Percentiles rank a stretch among this genome's conserved stretches.
Evolutionary conservation across 345 rosid species (phyloP).

Genomic region (Citrus australasica): DNA sequence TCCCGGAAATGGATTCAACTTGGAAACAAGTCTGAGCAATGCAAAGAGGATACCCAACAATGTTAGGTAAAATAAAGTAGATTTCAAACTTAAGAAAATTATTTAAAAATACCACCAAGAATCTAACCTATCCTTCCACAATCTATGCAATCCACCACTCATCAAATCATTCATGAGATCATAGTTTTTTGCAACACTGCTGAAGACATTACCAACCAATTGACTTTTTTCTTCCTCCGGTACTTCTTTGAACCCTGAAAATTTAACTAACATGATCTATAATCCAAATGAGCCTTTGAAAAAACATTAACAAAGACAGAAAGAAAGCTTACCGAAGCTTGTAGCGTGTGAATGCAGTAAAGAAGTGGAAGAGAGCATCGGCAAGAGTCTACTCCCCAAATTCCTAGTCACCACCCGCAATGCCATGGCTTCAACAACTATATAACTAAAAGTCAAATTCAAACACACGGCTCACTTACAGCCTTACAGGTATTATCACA

Average conservation of each 20-base stretch:
- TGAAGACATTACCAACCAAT: conserved; percentile 85
- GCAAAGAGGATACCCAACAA: conserved; percentile 4
- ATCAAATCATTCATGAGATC: conserved; percentile 97
- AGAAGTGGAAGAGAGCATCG: conserved; percentile 28
- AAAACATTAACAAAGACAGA: neutral
- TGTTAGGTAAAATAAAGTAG: neutral
- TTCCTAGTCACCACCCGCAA: conserved; percentile 30
- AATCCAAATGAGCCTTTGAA: neutral
- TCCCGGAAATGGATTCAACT: conserved; percentile 85
- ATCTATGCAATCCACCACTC: conserved; percentile 90
- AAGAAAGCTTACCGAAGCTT: conserved; percentile 66
- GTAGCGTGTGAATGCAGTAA: conserved; percentile 89
- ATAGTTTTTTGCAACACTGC: conserved; percentile 82
- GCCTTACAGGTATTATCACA: neutral
- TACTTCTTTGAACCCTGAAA: conserved; percentile 85
- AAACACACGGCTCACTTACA: neutral
- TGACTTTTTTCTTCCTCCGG: conserved; percentile 80
- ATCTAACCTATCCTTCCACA: conserved; percentile 92
- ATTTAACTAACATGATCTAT: neutral
- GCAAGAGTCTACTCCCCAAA: conserved; percentile 27
- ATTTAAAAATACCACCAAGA: neutral
- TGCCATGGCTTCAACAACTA: conserved; percentile 30
- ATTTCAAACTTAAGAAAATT: conserved; percentile 3
- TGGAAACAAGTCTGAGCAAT: conserved; percentile 66
- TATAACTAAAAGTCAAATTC: neutral